These are phyloP conservation scores for Penicillium sp. DNA, from an alignment of 2,329 filamentous ascomycete species.

Conservation along the genomic window DNA sequence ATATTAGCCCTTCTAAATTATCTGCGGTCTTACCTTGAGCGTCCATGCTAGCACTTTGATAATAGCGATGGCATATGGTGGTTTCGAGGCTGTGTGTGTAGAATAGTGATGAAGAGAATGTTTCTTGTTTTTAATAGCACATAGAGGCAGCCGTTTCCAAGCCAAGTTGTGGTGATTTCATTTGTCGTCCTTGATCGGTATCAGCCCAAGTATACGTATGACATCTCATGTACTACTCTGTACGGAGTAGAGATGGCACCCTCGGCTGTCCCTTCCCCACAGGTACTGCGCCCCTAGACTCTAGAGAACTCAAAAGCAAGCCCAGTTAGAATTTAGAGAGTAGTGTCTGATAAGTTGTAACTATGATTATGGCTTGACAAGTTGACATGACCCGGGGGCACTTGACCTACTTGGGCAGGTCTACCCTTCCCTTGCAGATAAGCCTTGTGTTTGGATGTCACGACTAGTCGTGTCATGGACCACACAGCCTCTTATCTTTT, in stretches of 20 bases:
- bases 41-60: constrained; percentile 13
- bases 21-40: constrained; percentile 24
- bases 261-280: neutral
- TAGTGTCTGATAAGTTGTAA: neutral
- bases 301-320: neutral
- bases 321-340: neutral
- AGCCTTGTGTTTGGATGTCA: constrained; percentile 21
- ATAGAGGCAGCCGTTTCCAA: constrained; percentile 39
- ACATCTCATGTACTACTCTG: neutral
- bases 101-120: constrained; percentile 44
- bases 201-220: neutral
- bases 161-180: constrained; percentile 13
- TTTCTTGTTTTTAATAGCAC: constrained; percentile 41
- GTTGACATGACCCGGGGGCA: neutral
- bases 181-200: constrained; percentile 13
- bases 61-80: constrained; percentile 18
- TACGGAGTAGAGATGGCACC: neutral
- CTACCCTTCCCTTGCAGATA: constrained; percentile 27
- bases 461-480: constrained; percentile 15
- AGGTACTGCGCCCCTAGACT: neutral
- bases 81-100: constrained; percentile 38
- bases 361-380: neutral
- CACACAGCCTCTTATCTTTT: constrained; percentile 20
- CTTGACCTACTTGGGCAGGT: constrained; percentile 34
- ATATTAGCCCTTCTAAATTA: constrained; percentile 46